Conservation (phyloP, 345 rosid species). For the Pugionium cornutum region DNA sequence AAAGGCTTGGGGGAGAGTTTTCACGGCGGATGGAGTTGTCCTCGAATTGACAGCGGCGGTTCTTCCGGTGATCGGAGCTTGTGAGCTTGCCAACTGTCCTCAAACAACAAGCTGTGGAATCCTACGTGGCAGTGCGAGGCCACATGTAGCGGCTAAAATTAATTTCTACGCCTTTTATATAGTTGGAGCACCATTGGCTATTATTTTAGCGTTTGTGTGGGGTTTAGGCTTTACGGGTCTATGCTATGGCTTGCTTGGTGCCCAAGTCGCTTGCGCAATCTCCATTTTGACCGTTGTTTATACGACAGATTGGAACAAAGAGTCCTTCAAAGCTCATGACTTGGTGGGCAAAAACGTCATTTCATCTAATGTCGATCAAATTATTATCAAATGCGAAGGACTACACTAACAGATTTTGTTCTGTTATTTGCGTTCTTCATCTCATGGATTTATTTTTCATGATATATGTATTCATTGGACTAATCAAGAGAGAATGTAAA, state of each 20-base stretch:
- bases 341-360: slow-evolving; percentile 56
- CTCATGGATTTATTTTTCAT: slow-evolving; percentile 5
- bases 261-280: slow-evolving; percentile 73
- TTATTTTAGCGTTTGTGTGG: slow-evolving; percentile 63
- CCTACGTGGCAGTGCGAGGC: slow-evolving; percentile 80
- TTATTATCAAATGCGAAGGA: slow-evolving; percentile 47
- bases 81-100: slow-evolving; percentile 91
- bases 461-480: too few relatives aligned
- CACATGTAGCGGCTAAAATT: slow-evolving; percentile 65
- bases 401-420: slow-evolving; percentile 23
- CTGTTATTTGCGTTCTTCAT: slow-evolving; percentile 19
- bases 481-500: too few relatives aligned
- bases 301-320: slow-evolving; percentile 78
- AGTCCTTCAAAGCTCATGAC: slow-evolving; percentile 62
- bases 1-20: slow-evolving; percentile 67
- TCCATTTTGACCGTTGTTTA: slow-evolving; percentile 65
- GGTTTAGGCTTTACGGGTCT: slow-evolving; percentile 76
- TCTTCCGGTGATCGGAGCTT: slow-evolving; percentile 77
- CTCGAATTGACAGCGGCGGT: slow-evolving; percentile 57
- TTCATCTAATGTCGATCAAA: slow-evolving; percentile 37
- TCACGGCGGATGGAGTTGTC: slow-evolving; percentile 56
- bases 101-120: slow-evolving; percentile 94
- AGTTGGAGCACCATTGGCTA: slow-evolving; percentile 80
- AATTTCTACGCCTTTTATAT: slow-evolving; percentile 77
- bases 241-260: slow-evolving; percentile 80